Evolutionary conservation across 2,329 filamentous ascomycete genomes (phyloP), one percentile per base, ranked within the genome.

Genomic region (Trichoderma lentiforme): DNA sequence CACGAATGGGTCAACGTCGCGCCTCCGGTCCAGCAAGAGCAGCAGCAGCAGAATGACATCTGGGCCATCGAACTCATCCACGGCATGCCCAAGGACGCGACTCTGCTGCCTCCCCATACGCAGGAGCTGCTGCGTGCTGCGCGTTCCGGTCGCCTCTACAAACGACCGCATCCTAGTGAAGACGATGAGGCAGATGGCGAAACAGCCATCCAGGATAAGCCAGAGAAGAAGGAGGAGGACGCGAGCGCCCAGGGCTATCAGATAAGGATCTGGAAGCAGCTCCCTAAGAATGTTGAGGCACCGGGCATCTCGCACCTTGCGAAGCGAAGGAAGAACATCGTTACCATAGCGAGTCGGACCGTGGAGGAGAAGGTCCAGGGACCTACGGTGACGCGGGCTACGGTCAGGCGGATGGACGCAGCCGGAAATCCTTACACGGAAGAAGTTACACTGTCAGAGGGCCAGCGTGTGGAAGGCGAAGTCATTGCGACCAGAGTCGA

Each of bases 71-170:
- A 97, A 78, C 87, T 94, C 21, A 91, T 93, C 3, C 86, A 88
- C 74, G 89, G 89, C 58, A 95, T 98, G 93, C 95, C 95, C 51
- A 92, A 93, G 77, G 95, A 97, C 79, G 93, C 90, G 34, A 88
- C 92, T 72, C 86, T 97, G 36, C 85, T 98, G 11, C 88, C 93
- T 0, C 88, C 91, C 1, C 92, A 94, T 79, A 95, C 92, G 68
- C 93, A 96, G 77, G 93, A 95, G 74, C 86, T 98, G 6, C 86
- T 98, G 15, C 91, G 93, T 71, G 92, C 93, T 47, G 93, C 94
- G 62, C 89, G 95, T 72, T 93, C 93, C 24, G 93, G 93, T 6
- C 87, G 88, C 69, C 84, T 93, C 14, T 94, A 92, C 77, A 95
- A 97, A 80, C 88, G 91, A 18, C 90, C 90, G 36, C 86, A 87